Conservation (phyloP, 768 basidiomycete genomes). For the Kockovaella imperatae region DNA sequence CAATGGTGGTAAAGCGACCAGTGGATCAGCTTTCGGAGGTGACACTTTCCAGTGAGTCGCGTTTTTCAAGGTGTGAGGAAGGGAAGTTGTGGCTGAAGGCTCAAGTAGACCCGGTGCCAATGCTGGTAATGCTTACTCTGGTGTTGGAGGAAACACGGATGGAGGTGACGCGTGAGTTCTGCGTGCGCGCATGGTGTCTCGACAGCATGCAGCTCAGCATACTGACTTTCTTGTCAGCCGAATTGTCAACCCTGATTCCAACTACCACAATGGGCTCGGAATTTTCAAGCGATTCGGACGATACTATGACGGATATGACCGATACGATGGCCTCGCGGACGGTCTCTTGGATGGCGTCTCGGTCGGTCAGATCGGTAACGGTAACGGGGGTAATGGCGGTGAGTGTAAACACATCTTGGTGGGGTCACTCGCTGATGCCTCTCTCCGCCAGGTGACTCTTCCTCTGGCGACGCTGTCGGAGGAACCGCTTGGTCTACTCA, state of each 20-base stretch:
- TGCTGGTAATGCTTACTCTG: constrained; percentile 30
- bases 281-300: background rate
- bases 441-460: constrained; percentile 19
- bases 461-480: constrained; percentile 18
- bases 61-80: background rate
- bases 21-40: constrained; percentile 27
- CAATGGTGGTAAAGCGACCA: constrained; percentile 31
- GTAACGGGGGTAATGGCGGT: constrained; percentile 32
- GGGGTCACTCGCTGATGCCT: constrained; percentile 14
- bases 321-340: constrained; percentile 3
- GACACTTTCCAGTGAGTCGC: constrained; percentile 1
- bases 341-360: constrained; percentile 15
- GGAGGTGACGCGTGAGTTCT: constrained; percentile 30
- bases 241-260: too few species aligned
- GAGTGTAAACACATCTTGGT: too few species aligned
- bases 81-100: too few species aligned
- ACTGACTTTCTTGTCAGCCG: too few species aligned
- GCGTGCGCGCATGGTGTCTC: too few species aligned
- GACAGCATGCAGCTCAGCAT: too few species aligned
- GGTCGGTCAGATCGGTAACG: constrained; percentile 14
- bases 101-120: constrained; percentile 4
- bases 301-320: constrained; percentile 8
- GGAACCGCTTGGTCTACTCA: constrained; percentile 11
- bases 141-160: constrained; percentile 32
- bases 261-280: too few species aligned